phyloP scores from a whole-genome alignment of 805 yeast genomes.

The Yamadazyma nakazawae region DNA sequence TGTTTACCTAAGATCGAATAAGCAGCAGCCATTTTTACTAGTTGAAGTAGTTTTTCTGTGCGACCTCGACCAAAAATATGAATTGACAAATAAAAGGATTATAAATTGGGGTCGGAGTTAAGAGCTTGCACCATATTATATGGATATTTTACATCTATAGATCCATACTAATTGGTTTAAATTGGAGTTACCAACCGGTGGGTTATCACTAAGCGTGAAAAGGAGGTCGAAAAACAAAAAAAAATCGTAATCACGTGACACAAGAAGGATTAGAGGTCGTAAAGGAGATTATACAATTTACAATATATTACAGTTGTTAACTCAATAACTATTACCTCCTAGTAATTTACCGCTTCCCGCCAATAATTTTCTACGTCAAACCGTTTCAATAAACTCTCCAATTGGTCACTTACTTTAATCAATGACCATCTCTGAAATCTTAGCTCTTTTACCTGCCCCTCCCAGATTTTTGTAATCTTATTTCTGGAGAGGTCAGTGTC shows the following conservation, averaged over 20 bases:
- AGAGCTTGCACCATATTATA: no score
- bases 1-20: constrained; percentile 43
- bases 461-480: constrained; percentile 59
- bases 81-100: no score
- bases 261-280: no score
- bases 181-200: no score
- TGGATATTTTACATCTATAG: no score
- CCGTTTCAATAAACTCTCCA: constrained; percentile 45
- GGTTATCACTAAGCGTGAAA: no score
- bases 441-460: constrained; percentile 54
- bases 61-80: not conserved
- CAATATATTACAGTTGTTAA: no score
- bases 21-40: constrained; percentile 35
- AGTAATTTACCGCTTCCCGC: constrained; percentile 25
- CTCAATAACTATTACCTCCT: not conserved
- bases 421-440: constrained; percentile 70
- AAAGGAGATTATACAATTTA: no score
- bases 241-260: no score
- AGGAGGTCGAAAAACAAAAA: no score
- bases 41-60: not conserved
- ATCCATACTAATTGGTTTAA: no score
- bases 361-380: constrained; percentile 60
- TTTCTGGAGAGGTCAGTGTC: constrained; percentile 39
- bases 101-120: no score
- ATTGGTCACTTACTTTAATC: constrained; percentile 53